Conservation (phyloP, 176 grass and related monocot species). For the Avena sativa region DNA sequence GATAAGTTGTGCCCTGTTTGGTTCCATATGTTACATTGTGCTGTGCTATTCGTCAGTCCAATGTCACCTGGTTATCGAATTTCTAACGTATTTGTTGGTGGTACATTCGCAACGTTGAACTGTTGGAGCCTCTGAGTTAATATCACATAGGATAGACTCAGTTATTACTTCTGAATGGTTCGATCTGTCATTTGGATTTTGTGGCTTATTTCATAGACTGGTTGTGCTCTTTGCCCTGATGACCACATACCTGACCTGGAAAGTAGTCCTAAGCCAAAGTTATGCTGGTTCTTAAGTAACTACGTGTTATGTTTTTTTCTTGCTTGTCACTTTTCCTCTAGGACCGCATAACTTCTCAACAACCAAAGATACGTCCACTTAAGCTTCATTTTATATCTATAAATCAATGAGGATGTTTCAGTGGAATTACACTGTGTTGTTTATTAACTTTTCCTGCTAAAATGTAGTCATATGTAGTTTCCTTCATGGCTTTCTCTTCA, state of each 20-base stretch:
- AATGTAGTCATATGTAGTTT: neutral
- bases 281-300: neutral
- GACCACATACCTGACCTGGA: neutral
- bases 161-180: neutral
- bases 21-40: neutral
- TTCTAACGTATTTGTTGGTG: neutral
- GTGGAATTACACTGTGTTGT: neutral
- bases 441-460: neutral
- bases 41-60: neutral
- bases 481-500: neutral
- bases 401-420: neutral
- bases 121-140: neutral
- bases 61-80: neutral
- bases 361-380: neutral
- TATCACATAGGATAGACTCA: neutral
- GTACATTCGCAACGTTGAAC: neutral
- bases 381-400: neutral
- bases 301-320: neutral
- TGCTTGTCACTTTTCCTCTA: neutral
- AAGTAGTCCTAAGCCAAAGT: neutral
- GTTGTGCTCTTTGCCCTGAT: neutral
- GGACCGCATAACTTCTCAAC: neutral
- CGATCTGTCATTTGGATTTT: neutral
- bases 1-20: neutral
- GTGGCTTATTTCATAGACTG: neutral